Evolutionary conservation across 2,329 filamentous ascomycete genomes (phyloP).

Genomic region (Penicillium polonicum): DNA sequence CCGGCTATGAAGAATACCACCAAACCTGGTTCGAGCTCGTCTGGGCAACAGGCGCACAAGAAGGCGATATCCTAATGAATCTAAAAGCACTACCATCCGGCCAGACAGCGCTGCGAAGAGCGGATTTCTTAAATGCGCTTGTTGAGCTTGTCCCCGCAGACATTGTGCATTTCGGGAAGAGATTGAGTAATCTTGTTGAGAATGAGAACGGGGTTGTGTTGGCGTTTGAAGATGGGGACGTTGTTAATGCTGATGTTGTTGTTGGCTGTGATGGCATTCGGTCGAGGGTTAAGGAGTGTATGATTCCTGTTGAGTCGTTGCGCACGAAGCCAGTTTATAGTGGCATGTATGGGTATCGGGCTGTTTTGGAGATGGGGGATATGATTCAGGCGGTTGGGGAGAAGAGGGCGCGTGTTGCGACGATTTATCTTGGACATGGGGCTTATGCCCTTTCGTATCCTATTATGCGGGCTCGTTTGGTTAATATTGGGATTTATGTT

Average conservation of each 20-base stretch:
- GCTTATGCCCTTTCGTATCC: constrained; percentile 37
- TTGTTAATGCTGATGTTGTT: constrained; percentile 31
- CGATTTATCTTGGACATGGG: constrained; percentile 33
- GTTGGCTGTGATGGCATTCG: constrained; percentile 41
- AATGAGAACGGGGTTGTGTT: background rate
- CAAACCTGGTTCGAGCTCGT: constrained; percentile 38
- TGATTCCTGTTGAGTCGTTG: constrained; percentile 21
- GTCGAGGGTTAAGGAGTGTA: constrained; percentile 29
- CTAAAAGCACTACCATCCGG: constrained; percentile 33
- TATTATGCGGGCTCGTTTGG: constrained; percentile 34
- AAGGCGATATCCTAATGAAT: constrained; percentile 29
- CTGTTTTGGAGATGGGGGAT: constrained; percentile 35
- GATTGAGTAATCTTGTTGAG: constrained; percentile 13
- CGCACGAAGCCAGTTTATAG: constrained; percentile 27
- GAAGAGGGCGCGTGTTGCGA: constrained; percentile 30
- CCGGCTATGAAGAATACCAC: constrained; percentile 29
- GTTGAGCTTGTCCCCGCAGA: constrained; percentile 30
- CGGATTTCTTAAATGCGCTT: constrained; percentile 37
- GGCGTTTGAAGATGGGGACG: constrained; percentile 35
- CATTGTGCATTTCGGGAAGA: constrained; percentile 36
- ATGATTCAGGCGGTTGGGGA: constrained; percentile 37
- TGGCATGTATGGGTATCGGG: constrained; percentile 38
- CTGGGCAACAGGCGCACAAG: constrained; percentile 25
- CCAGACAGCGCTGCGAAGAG: constrained; percentile 34
- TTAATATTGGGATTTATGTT: constrained; percentile 34